Base-by-base conservation (phyloP, 768 basidiomycete species). In the Suillus variegatus region DNA sequence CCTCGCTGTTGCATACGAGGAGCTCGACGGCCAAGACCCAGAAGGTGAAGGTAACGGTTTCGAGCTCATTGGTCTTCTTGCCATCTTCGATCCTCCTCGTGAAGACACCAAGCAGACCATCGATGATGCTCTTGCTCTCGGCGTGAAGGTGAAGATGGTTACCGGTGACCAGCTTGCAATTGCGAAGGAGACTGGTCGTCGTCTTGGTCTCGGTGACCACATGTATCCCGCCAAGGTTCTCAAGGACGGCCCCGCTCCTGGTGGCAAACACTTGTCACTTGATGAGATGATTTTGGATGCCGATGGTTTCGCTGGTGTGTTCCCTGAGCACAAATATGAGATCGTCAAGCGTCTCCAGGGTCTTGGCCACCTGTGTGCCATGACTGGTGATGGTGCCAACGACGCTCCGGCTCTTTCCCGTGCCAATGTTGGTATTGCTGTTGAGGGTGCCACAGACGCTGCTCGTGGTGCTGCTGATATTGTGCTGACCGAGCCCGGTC, bases 131-230 rank as follows among this genome's bases (percentile, higher is more conserved):
- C 83, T 95, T 65, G 90, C 90, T 64, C 94, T 98, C 75, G 97
- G 97, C 79, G 95, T 99, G 72, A 92, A 90, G 77, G 96, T 99
- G 78, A 99, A 99, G 91, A 99, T 99, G 97, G 97, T 98, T 67
- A 99, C 97, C n/a, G 97, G 97, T 84, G 97, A 99, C 78, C 97
- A 99, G 83, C 94, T 99, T 75, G 97, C 97, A 69, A 99, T 99
- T 72, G 97, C 97, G 44, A 99, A 99, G 87, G 97, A 99, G 80
- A 98, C 97, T 67, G 97, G 97, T 66, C 93, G 97, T 78, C 93
- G 97, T 82, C 93, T 99, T 58, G 96, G 97, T 71, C 84, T 99
- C 66, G 97, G 97, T 76, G 97, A 98, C 79, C 96, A 98, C 85
- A 99, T 99, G 97, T 98, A 97, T 84, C 90, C 97, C 51, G 93